Evolutionary conservation across 2,329 filamentous ascomycete genomes (phyloP).

Genomic region (Fusarium hostae): DNA sequence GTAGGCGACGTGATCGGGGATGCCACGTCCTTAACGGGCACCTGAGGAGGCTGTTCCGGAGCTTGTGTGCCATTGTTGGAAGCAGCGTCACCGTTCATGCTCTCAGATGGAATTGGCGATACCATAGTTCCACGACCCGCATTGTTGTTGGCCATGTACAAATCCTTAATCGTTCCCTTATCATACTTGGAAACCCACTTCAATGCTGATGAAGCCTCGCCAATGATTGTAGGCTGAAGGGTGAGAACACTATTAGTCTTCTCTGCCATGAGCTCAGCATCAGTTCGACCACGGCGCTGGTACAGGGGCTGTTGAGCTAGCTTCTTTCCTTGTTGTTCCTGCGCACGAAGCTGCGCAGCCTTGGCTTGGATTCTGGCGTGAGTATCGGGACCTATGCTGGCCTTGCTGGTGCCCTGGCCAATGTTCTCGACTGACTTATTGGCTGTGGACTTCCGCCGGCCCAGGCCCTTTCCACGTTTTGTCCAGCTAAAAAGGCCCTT

Average conservation of each 20-base stretch:
- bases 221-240: conserved; percentile 84
- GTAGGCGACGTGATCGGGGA: conserved; percentile 38
- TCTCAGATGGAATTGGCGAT: conserved; percentile 50
- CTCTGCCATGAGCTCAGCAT: conserved; percentile 65
- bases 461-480: conserved; percentile 69
- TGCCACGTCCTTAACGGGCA: conserved; percentile 54
- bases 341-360: conserved; percentile 82
- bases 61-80: conserved; percentile 23
- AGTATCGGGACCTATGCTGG: conserved; percentile 88
- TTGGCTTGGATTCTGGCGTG: conserved; percentile 94
- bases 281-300: conserved; percentile 65
- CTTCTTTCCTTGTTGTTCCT: conserved; percentile 69
- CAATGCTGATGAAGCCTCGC: conserved; percentile 90
- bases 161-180: conserved; percentile 83
- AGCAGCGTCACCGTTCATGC: conserved; percentile 39
- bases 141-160: conserved; percentile 81
- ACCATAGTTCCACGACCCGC: conserved; percentile 72
- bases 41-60: conserved; percentile 50
- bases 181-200: conserved; percentile 98
- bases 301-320: conserved; percentile 53
- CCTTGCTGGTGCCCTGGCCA: conserved; percentile 72
- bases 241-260: conserved; percentile 94
- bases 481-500: conserved; percentile 94
- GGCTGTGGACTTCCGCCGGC: conserved; percentile 76
- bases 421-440: conserved; percentile 67